Conservation (phyloP, 345 rosid species). For the Laguncularia racemosa region DNA sequence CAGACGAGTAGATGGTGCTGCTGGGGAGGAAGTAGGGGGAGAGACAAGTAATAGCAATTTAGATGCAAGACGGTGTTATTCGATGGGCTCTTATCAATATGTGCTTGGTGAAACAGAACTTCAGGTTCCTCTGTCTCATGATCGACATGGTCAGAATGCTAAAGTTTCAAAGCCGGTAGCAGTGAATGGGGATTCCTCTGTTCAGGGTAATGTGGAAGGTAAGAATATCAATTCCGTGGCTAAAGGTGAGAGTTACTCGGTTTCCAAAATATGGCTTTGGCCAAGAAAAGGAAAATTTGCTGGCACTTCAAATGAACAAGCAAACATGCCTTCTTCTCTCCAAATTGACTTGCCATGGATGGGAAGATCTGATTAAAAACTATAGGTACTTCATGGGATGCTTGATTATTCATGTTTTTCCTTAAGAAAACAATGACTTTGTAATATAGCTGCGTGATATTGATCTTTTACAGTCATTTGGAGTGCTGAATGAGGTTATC, state of each 20-base stretch:
- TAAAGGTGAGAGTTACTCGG: slow-evolving; percentile 78
- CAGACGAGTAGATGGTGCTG: slow-evolving; percentile 33
- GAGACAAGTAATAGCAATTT: slow-evolving; percentile 80
- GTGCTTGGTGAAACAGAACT: slow-evolving; percentile 63
- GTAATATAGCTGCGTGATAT: slow-evolving; percentile 7
- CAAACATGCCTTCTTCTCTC: slow-evolving; percentile 48
- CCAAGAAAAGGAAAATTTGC: slow-evolving; percentile 61
- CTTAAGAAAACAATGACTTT: slow-evolving; percentile 3
- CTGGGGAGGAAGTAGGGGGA: slow-evolving; percentile 39
- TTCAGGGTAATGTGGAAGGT: slow-evolving; percentile 29
- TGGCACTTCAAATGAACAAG: slow-evolving; percentile 34
- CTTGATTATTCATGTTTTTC: slow-evolving; percentile 4
- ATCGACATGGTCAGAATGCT: slow-evolving; percentile 10
- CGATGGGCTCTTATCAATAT: slow-evolving; percentile 86
- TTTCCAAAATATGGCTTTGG: slow-evolving; percentile 91
- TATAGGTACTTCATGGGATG: slow-evolving; percentile 3
- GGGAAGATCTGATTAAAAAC: slow-evolving; percentile 32
- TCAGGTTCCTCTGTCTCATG: slow-evolving; percentile 37
- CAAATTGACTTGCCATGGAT: slow-evolving; percentile 60
- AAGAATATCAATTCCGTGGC: slow-evolving; percentile 52
- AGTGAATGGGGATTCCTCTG: slow-evolving; percentile 25
- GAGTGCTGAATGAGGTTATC: no score
- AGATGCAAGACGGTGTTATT: slow-evolving; percentile 78
- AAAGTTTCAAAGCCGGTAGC: slow-evolving; percentile 23
- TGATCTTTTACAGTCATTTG: slow-evolving; percentile 1